Conservation (phyloP, 1,139 yeast species). For the Ogataea hybrid region DNA sequence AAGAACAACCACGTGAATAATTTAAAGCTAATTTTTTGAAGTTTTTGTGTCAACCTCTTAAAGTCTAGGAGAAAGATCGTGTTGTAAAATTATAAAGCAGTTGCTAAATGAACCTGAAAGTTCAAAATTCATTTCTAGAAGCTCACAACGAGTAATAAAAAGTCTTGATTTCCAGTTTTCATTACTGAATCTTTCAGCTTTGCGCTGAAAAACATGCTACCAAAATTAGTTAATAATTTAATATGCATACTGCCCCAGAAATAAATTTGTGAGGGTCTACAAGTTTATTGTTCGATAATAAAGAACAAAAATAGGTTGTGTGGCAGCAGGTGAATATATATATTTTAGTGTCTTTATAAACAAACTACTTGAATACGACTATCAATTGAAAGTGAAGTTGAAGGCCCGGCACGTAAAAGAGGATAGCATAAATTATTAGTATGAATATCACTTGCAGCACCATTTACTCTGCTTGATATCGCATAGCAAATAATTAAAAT, state of each 20-base stretch:
- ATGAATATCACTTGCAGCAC: too few species aligned
- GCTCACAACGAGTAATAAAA: not conserved
- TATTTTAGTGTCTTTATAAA: not conserved
- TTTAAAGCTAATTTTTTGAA: not conserved
- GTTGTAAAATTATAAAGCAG: not conserved
- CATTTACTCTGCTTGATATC: too few species aligned
- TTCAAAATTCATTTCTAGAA: not conserved
- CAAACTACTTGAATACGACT: not conserved
- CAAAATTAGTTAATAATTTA: not conserved
- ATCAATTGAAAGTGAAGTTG: not conserved
- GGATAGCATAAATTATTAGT: not conserved
- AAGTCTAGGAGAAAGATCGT: not conserved
- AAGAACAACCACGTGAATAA: constrained; percentile 9
- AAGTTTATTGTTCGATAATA: not conserved
- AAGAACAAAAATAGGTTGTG: not conserved
- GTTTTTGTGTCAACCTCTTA: not conserved
- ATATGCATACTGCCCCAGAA: not conserved
- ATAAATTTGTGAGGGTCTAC: not conserved
- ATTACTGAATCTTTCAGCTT: not conserved
- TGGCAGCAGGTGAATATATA: not conserved
- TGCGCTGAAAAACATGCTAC: not conserved
- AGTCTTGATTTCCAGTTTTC: not conserved
- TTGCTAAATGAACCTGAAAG: not conserved
- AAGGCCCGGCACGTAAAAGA: not conserved
- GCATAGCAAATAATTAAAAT: too few species aligned